Base-by-base conservation (phyloP, 2,329 filamentous ascomycete species). In the Colletotrichum tropicicola region DNA sequence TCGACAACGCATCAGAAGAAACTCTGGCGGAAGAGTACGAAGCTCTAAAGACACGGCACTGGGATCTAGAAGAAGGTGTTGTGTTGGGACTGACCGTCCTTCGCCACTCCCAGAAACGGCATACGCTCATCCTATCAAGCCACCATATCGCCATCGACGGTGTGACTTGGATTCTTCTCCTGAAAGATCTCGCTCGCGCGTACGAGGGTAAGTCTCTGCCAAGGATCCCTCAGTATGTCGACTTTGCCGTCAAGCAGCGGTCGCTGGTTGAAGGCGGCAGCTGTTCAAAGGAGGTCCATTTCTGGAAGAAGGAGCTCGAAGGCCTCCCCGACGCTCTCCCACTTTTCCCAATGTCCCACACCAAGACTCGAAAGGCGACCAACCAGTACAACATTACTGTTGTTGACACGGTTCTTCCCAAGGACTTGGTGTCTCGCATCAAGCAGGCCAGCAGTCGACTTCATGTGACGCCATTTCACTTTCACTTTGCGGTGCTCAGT, bases 91-190 rank as follows among this genome's bases (percentile, higher is more conserved):
- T 59, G 6, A 32, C 35, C 3, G 15, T 59, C 15, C 37, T 59
- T 15, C 47, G 56, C 13, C 56, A 53, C 4, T 12, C 37, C 5
- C 9, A 17, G 6, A 8, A 45, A 4, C 27, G 27, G 1, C 79
- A 83, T 61, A 79, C 73, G 67, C 62, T 86, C 4, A 39, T 87
- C 0, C 48, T 87, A 5, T 73, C 73, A 1, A 77, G 75, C 47
- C 83, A 86, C 62, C 83, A 86, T 67, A 85, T 87, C 37, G 72
- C 76, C 32, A 78, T 87, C 75, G 85, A 87, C 65, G 83, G 80
- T 1, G 65, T 79, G 37, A 82, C 82, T 45, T 77, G 77, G 4
- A 67, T 80, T 9, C 67, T 85, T 3, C 72, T 87, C 17, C 59
- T 83, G 12, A 27, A 65, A 0, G 83, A 87, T 37, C 59, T 86